Evolutionary conservation across 2,329 filamentous ascomycete species (phyloP), one percentile per base, ranked within the genome.

Genomic region (Magnaporthiopsis incrustans): DNA sequence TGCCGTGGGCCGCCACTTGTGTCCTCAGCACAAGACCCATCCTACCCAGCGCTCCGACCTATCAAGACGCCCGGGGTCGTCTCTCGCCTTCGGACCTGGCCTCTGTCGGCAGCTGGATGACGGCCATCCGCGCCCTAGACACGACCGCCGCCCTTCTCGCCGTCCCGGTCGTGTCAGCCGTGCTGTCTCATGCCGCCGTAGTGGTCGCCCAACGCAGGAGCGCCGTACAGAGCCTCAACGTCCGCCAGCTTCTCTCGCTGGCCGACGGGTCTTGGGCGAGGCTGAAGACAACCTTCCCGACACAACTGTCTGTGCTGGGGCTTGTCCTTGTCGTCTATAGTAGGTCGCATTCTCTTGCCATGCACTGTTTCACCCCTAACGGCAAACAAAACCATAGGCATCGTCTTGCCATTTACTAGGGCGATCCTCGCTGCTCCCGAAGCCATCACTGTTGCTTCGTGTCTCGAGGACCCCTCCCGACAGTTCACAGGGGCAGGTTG

Each of bases 61-160:
- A 62, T 30, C 26, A 58, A 8, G 44, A 62, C 30, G 22, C 61
- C n/a, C 35, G 33, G 12, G 61, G 53, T 12, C 50, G 35, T 22
- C 53, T 62, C 30, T 62, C 61, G 7, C 61, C 61, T 15, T 50
- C 22, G 33, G 61, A 56, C 53, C 14, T 62, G 18, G 38, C 27
- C 10, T 33, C 61, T 14, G 61, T 62, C 61, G 32, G 18, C 1
- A 58, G 3, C 15, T 62, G 61, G 61, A 62, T 35, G 50, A 62
- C 53, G 32, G 50, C 61, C 53, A 58, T 62, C 26, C 57, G 60
- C 50, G 61, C 58, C 14, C 57, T 64, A 18, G 63, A 58, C 61
- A 61, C 56, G 38, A 56, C 61, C 53, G 65, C 66, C 26, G 64
- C 67, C 33, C 56, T 64, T 15, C 66, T 67, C 59, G 60, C 64